Conservation (phyloP, 176 grass and related monocot genomes). For the Saccharum officinarum region DNA sequence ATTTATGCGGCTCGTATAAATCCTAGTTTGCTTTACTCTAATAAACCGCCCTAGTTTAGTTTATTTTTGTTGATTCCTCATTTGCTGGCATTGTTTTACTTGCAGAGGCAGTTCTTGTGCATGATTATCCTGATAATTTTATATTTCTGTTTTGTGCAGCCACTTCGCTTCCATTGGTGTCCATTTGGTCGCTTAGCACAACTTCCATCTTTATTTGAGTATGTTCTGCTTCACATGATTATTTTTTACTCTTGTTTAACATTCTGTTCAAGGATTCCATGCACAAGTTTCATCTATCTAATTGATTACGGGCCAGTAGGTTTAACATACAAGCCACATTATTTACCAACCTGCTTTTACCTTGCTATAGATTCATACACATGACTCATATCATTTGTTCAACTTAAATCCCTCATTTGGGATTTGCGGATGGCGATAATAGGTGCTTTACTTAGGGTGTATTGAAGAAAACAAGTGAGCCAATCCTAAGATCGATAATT, state of each 20-base stretch:
- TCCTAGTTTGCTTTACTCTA: not conserved
- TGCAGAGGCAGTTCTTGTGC: not conserved
- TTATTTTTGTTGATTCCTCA: not conserved
- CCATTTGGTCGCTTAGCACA: constrained; percentile 73
- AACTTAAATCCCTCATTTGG: not conserved
- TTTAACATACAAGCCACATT: constrained; percentile 1
- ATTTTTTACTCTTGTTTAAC: not conserved
- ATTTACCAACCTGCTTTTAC: not conserved
- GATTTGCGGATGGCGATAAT: not conserved
- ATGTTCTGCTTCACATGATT: constrained; percentile 48
- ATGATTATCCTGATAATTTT: constrained; percentile 25
- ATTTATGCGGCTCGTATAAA: constrained; percentile 11
- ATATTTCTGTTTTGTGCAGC: constrained; percentile 47
- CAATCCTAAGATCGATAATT: not conserved
- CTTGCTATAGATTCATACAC: constrained; percentile 11
- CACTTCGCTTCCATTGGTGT: constrained; percentile 82
- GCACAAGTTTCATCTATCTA: not conserved
- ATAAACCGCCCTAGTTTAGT: not conserved
- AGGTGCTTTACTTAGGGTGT: not conserved
- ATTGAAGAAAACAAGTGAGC: not conserved
- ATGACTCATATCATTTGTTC: not conserved
- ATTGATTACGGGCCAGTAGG: not conserved
- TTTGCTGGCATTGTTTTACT: constrained; percentile 38
- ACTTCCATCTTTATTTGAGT: constrained; percentile 77
- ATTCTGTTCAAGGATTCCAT: not conserved